A percentile compares a stretch with the other conserved stretches of the same genome.
phyloP scores from a whole-genome alignment of 192 early-diverging fungal genomes.

The Blastocladiella britannica region DNA sequence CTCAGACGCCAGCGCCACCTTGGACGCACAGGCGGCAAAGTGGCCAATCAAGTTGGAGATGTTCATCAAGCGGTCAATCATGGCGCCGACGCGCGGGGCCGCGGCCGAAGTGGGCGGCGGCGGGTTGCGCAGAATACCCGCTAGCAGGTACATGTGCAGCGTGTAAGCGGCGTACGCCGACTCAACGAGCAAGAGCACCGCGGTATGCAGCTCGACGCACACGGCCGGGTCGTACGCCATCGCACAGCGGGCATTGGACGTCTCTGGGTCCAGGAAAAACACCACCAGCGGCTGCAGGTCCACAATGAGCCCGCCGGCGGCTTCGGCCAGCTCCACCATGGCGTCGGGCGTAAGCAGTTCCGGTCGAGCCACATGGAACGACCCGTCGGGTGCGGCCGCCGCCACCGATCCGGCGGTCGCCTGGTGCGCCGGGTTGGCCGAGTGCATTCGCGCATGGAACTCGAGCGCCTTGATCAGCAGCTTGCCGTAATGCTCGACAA shows the following conservation, averaged over 20 bases:
- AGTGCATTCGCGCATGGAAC: neutral
- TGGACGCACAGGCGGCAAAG: neutral
- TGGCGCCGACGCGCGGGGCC: too few species aligned
- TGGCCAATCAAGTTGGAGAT: neutral
- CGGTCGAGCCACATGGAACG: neutral
- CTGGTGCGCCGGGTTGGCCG: neutral
- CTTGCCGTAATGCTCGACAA: neutral
- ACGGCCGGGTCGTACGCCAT: neutral
- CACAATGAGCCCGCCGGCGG: neutral
- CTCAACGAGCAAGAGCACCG: neutral
- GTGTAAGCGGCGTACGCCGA: neutral
- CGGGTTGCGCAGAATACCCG: too few species aligned
- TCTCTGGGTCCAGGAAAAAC: neutral
- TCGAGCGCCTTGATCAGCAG: neutral
- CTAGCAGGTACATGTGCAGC: neutral
- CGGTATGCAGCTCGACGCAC: neutral
- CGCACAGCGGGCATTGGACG: too few species aligned
- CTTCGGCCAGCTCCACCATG: neutral
- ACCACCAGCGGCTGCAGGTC: neutral
- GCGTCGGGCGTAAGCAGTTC: neutral
- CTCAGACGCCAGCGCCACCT: neutral
- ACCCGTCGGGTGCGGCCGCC: neutral
- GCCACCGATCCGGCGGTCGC: neutral
- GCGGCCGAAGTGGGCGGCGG: too few species aligned
- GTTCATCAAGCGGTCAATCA: neutral